Conservation (phyloP, 140 eudicot species). For the Cichorium intybus region DNA sequence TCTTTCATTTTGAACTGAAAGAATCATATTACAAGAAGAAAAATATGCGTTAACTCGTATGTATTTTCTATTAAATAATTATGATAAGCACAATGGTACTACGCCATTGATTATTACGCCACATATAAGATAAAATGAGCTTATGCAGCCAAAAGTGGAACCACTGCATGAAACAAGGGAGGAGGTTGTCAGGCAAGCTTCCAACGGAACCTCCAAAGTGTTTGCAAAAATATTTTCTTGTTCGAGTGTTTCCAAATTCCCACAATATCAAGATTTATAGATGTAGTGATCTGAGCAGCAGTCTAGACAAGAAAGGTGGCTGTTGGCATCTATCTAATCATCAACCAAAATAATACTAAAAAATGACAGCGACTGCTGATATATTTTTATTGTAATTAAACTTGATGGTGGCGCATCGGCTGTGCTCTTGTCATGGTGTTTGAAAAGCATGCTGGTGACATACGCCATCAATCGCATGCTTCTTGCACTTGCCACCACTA, state of each 20-base stretch:
- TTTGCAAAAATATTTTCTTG: constrained; percentile 12
- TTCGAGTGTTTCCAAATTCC: background rate
- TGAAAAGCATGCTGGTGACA: background rate
- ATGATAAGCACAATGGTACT: background rate
- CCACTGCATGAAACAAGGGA: constrained; percentile 26
- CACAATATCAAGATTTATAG: background rate
- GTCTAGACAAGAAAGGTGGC: constrained; percentile 28
- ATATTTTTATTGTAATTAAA: background rate
- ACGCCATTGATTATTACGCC: no score
- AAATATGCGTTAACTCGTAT: no score
- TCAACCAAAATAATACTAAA: constrained; percentile 2
- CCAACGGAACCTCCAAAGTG: constrained; percentile 4
- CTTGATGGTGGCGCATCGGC: constrained; percentile 36
- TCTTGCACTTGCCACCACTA: constrained; percentile 18
- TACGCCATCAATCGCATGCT: constrained; percentile 12
- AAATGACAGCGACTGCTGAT: constrained; percentile 22
- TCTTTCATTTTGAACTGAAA: no score
- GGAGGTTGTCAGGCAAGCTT: constrained; percentile 18
- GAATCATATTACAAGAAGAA: no score
- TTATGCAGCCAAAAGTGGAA: constrained; percentile 8
- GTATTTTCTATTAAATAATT: no score
- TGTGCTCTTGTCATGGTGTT: background rate
- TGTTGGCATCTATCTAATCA: constrained; percentile 20
- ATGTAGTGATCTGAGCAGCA: background rate
- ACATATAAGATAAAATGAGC: no score